phyloP scores from a whole-genome alignment of 805 yeast genomes.

The Yarrowia sp. region DNA sequence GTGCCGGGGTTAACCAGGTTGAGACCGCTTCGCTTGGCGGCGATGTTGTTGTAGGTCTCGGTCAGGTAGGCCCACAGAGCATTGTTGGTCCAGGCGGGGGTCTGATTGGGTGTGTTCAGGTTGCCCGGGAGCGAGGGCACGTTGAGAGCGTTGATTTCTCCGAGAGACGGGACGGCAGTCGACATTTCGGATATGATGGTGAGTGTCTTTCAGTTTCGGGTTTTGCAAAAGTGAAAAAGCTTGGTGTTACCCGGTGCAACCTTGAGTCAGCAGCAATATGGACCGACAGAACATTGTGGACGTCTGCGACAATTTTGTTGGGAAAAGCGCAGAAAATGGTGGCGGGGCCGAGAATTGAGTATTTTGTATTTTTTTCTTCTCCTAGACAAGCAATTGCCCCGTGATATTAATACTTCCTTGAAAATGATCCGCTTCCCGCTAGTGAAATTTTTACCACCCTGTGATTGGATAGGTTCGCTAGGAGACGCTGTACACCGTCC shows the following conservation, averaged over 20 bases:
- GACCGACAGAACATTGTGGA: background rate
- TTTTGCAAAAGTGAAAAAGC: slow-evolving; percentile 18
- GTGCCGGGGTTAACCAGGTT: slow-evolving; percentile 92
- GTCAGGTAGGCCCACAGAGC: slow-evolving; percentile 78
- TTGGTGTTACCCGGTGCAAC: slow-evolving; percentile 20
- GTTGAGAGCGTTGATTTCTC: slow-evolving; percentile 33
- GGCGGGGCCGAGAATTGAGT: too few species aligned
- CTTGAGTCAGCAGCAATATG: slow-evolving; percentile 16
- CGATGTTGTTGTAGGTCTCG: slow-evolving; percentile 67
- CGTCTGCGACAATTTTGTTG: slow-evolving; percentile 6
- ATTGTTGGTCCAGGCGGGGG: slow-evolving; percentile 64
- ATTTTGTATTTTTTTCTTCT: too few species aligned
- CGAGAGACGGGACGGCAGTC: slow-evolving; percentile 33
- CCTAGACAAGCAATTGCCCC: too few species aligned
- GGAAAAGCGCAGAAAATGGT: too few species aligned
- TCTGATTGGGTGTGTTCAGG: slow-evolving; percentile 24
- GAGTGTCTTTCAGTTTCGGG: slow-evolving; percentile 15
- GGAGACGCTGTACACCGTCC: too few species aligned
- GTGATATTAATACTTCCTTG: too few species aligned
- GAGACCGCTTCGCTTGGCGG: slow-evolving; percentile 75
- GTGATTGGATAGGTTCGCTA: too few species aligned
- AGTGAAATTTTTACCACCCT: too few species aligned
- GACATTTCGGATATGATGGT: slow-evolving; percentile 23
- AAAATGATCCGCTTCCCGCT: too few species aligned
- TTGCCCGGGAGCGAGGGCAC: slow-evolving; percentile 29